A percentile compares a stretch with the other conserved stretches of the same genome.
These are phyloP conservation scores for Nepenthes gracilis DNA, from an alignment of 148 eudicot genomes.

Conservation along the genomic window DNA sequence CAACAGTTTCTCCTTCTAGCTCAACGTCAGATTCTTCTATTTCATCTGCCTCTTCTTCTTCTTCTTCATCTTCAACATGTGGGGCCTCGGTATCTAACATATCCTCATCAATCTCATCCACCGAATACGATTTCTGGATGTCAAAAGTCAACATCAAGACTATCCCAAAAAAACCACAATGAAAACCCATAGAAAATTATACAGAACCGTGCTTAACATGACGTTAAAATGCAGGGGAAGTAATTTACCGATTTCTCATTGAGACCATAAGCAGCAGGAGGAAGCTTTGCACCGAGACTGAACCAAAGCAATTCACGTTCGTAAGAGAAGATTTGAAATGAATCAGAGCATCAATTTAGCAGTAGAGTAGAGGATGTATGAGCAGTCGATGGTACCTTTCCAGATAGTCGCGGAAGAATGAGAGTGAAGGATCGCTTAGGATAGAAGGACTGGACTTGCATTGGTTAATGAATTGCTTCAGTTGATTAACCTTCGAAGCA, in stretches of 20 bases:
- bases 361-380: too few species aligned
- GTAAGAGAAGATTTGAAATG: neutral
- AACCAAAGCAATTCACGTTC: conserved; percentile 2
- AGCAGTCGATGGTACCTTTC: conserved; percentile 31
- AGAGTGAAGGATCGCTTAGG: conserved; percentile 63
- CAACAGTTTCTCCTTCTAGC: conserved; percentile 73
- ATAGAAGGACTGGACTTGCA: conserved; percentile 64
- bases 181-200: neutral
- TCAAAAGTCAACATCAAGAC: neutral
- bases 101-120: conserved; percentile 54
- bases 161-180: neutral
- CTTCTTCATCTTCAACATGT: conserved; percentile 18
- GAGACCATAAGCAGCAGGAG: conserved; percentile 22
- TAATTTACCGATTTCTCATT: conserved; percentile 22
- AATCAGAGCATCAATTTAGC: neutral
- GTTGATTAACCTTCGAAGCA: conserved; percentile 31
- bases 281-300: conserved; percentile 62
- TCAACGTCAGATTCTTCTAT: conserved; percentile 86
- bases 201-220: conserved; percentile 1
- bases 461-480: conserved; percentile 48
- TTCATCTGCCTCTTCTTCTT: conserved; percentile 55
- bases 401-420: conserved; percentile 74
- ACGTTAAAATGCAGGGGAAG: conserved; percentile 7
- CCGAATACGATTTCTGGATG: conserved; percentile 23
- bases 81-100: conserved; percentile 23